A percentile compares a stretch with the other conserved stretches of the same genome.
Evolutionary conservation across 371 early-diverging fungal genomes (phyloP).

Genomic region (Chytridiales sp.): DNA sequence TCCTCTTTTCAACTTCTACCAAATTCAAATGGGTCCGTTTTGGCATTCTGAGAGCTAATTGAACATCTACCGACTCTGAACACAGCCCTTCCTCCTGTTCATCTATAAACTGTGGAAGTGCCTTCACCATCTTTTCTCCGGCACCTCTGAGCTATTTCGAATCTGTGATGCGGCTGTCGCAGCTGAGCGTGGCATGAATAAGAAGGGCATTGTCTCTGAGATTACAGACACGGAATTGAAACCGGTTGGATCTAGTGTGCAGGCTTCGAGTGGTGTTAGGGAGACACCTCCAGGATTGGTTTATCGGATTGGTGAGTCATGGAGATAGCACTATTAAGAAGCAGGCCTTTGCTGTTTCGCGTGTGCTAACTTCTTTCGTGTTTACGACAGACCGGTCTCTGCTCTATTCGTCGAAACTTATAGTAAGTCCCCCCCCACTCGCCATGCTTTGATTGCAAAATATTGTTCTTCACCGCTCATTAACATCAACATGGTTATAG

Average conservation of each 20-base stretch:
- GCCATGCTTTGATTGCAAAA: background rate
- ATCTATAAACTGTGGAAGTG: slow-evolving; percentile 58
- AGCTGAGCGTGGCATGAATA: background rate
- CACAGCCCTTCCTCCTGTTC: slow-evolving; percentile 31
- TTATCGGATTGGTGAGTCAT: slow-evolving; percentile 22
- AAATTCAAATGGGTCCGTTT: too few relatives aligned
- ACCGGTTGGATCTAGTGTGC: background rate
- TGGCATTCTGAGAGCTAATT: too few relatives aligned
- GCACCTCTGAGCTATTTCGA: slow-evolving; percentile 66
- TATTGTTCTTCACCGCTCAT: slow-evolving; percentile 18
- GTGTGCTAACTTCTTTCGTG: slow-evolving; percentile 1
- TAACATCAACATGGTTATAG: slow-evolving; percentile 45
- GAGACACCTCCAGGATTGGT: slow-evolving; percentile 18
- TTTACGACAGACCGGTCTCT: slow-evolving; percentile 18
- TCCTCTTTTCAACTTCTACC: too few relatives aligned
- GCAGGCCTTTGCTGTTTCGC: background rate
- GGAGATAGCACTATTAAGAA: too few relatives aligned
- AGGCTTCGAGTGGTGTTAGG: background rate
- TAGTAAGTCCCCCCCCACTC: slow-evolving; percentile 11
- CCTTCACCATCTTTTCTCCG: slow-evolving; percentile 46
- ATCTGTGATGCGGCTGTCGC: slow-evolving; percentile 51
- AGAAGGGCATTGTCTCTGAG: background rate
- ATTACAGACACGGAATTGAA: background rate
- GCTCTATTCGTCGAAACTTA: slow-evolving; percentile 26
- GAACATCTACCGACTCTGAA: too few relatives aligned